These are phyloP conservation scores for Tulasnella sp. DNA, from an alignment of 768 basidiomycete genomes.

Conservation along the genomic window DNA sequence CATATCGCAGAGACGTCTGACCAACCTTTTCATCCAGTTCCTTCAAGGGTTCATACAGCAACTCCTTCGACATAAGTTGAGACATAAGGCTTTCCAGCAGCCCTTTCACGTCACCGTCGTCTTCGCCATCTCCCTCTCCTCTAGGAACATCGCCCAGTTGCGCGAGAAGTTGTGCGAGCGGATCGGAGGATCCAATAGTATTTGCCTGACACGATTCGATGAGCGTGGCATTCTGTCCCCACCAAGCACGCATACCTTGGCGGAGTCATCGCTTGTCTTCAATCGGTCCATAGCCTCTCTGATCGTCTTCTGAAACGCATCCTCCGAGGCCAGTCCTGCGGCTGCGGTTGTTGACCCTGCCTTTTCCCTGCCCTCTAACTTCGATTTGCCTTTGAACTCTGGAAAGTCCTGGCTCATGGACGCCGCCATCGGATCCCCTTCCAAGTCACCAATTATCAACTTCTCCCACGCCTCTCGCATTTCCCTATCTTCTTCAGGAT, in stretches of 20 bases:
- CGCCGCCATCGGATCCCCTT: constrained; percentile 25
- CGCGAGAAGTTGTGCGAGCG: constrained; percentile 42
- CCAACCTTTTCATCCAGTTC: constrained; percentile 58
- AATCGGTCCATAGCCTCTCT: constrained; percentile 64
- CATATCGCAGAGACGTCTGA: background rate
- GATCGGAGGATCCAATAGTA: constrained; percentile 28
- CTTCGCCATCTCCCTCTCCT: constrained; percentile 25
- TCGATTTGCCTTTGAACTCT: background rate
- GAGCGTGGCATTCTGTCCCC: background rate
- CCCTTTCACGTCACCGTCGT: constrained; percentile 42
- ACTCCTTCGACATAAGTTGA: constrained; percentile 67
- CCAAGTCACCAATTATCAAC: constrained; percentile 55
- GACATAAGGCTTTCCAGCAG: constrained; percentile 75
- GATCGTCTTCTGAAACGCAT: constrained; percentile 58
- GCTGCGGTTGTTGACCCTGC: constrained; percentile 2
- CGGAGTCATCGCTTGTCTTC: constrained; percentile 50
- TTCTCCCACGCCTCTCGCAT: constrained; percentile 52
- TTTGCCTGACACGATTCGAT: constrained; percentile 9
- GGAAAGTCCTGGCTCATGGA: background rate
- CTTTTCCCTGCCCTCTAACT: constrained; percentile 15
- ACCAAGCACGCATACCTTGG: constrained; percentile 34
- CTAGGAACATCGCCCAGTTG: constrained; percentile 34
- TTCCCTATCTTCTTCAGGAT: constrained; percentile 20
- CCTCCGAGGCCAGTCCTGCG: constrained; percentile 21
- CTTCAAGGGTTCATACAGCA: constrained; percentile 78